These are phyloP conservation scores for Monosporozyma aquatica DNA, from an alignment of 805 yeast species.

Conservation along the genomic window DNA sequence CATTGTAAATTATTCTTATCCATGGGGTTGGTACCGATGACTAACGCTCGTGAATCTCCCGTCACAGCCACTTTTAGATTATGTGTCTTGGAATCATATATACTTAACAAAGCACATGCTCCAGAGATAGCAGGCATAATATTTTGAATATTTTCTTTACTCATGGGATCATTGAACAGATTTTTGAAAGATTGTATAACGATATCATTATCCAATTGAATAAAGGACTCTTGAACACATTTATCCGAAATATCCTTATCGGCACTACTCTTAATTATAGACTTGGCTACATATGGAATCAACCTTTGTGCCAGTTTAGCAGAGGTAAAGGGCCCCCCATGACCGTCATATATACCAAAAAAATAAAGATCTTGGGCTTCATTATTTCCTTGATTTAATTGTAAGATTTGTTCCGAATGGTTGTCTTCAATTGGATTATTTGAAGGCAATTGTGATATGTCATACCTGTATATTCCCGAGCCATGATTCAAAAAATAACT, in stretches of 20 bases:
- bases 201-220: slow-evolving; percentile 77
- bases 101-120: slow-evolving; percentile 81
- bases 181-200: slow-evolving; percentile 65
- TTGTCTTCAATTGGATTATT: slow-evolving; percentile 95
- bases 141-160: slow-evolving; percentile 43
- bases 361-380: slow-evolving; percentile 65
- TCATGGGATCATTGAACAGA: slow-evolving; percentile 55
- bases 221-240: slow-evolving; percentile 60
- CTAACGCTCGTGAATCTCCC: slow-evolving; percentile 89
- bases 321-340: slow-evolving; percentile 92
- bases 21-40: slow-evolving; percentile 47
- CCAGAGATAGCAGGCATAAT: slow-evolving; percentile 94
- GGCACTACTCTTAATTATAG: slow-evolving; percentile 35
- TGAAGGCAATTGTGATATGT: slow-evolving; percentile 79
- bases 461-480: slow-evolving; percentile 81
- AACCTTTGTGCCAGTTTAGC: slow-evolving; percentile 74
- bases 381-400: slow-evolving; percentile 43
- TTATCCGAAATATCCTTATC: not conserved
- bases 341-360: slow-evolving; percentile 95
- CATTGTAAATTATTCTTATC: slow-evolving; percentile 54
- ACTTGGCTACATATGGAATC: slow-evolving; percentile 66
- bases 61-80: slow-evolving; percentile 84
- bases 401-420: slow-evolving; percentile 67
- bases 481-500: slow-evolving; percentile 73
- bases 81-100: slow-evolving; percentile 69